Base-by-base conservation (phyloP, 2,329 filamentous ascomycete genomes). In the Neofusicoccum kwambonambiense region DNA sequence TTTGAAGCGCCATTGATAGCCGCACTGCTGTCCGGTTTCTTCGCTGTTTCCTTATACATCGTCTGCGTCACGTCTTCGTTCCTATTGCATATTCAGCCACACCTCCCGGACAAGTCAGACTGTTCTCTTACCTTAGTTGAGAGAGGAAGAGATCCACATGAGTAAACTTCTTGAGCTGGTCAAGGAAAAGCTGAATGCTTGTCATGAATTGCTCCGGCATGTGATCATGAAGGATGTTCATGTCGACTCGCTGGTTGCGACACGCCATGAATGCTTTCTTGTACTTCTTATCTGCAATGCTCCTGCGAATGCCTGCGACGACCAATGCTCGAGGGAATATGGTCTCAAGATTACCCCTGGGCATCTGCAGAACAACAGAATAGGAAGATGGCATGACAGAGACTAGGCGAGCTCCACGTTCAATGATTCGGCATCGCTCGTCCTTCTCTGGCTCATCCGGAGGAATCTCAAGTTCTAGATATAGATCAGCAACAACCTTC, bases 171-270 rank as follows among this genome's bases (percentile, higher is more conserved):
- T 89, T 88, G 45, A 99, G 83, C 75, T 99, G 93, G 17, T 92
- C 88, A 37, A 98, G 82, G 72, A 99, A 96, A 0, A 91, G 77
- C 0, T 84, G 82, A 11, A 97, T 86, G 68, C 89, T 91, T 3
- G 84, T 80, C 75, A 97, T 84, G 74, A 99, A 97, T 69, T 96
- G 91, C 42, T 88, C 84, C 0, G 94, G 92, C n/a, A 88, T 88
- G 77, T 98, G 92, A 73, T 99, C 95, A 73, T 96, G 94, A 2
- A 99, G 82, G 67, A 99, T 94, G 73, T 99, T 99, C 90, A 98
- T 93, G 73, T 99, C 95, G 0, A 99, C 95, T 70, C 96, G 87
- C 75, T 99, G 96, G 22, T 89, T 94, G 58, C 95, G 88, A 75
- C 95, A 98, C 67, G 92, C 89, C 22, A 90, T 82, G 74, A 97